A percentile compares a stretch with the other conserved stretches of the same genome.
These are phyloP conservation scores for Barbatosphaeria neglecta DNA, from an alignment of 495 filamentous ascomycete species.

Conservation along the genomic window DNA sequence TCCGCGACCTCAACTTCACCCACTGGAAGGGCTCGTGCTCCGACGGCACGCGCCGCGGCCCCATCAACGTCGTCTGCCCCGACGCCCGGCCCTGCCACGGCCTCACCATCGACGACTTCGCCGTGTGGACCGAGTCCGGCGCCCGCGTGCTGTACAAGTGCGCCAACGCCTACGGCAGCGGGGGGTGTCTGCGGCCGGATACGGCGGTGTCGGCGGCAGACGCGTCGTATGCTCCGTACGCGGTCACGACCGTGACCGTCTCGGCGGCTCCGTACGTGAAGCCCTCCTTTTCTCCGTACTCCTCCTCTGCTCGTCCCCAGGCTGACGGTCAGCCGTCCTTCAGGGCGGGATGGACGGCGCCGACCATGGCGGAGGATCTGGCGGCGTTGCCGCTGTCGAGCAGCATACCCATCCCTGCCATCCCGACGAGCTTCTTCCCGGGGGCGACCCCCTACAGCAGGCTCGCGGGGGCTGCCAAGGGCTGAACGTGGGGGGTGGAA, in stretches of 20 bases:
- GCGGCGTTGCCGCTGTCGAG: constrained; percentile 30
- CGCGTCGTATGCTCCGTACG: background rate
- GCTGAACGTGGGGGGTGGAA: background rate
- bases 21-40: constrained; percentile 48
- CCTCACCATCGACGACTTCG: constrained; percentile 40
- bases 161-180: constrained; percentile 3
- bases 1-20: constrained; percentile 37
- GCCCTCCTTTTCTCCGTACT: background rate
- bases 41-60: constrained; percentile 36
- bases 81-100: constrained; percentile 31
- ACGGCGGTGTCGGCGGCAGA: background rate
- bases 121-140: constrained; percentile 44
- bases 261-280: background rate
- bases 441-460: constrained; percentile 25
- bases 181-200: background rate
- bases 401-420: constrained; percentile 42
- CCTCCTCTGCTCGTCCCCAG: no score
- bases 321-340: background rate
- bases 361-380: constrained; percentile 38
- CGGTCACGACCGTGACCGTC: constrained; percentile 1
- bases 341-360: constrained; percentile 30
- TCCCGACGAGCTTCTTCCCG: constrained; percentile 44
- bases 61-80: constrained; percentile 27
- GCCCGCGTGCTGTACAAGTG: constrained; percentile 4
- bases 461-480: constrained; percentile 1